A percentile compares a stretch with the other conserved stretches of the same genome.
These are phyloP conservation scores for Nepenthes alata DNA, from an alignment of 179 eudicot genomes.

Conservation along the genomic window DNA sequence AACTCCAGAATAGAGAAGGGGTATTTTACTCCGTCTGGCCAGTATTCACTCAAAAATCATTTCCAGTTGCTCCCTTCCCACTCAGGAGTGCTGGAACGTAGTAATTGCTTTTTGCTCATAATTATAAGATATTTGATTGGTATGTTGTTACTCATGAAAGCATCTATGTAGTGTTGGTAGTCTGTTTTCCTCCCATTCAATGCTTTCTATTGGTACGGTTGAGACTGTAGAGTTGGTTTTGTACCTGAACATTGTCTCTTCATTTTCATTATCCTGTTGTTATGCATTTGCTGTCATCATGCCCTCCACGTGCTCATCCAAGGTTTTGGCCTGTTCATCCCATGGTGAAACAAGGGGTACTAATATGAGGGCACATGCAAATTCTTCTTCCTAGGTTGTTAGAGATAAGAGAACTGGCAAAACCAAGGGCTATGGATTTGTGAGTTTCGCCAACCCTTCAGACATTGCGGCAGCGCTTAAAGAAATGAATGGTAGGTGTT, in stretches of 20 bases:
- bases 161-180: neutral
- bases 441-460: conserved; percentile 75
- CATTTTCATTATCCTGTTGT: neutral
- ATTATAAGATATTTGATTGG: too few species aligned
- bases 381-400: conserved; percentile 46
- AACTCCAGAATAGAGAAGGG: too few species aligned
- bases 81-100: too few species aligned
- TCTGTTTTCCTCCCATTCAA: neutral
- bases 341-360: neutral
- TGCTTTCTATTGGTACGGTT: too few species aligned
- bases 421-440: conserved; percentile 90
- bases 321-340: neutral
- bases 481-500: conserved; percentile 83
- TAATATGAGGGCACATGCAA: neutral
- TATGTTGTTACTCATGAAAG: neutral
- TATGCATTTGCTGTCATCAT: neutral
- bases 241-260: too few species aligned
- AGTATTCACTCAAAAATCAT: too few species aligned
- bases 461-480: conserved; percentile 81
- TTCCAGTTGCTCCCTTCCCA: too few species aligned
- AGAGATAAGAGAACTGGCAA: conserved; percentile 96
- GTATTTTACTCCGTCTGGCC: too few species aligned
- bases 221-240: too few species aligned
- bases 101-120: too few species aligned
- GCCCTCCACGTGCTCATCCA: neutral